Evolutionary conservation across 352 stramenopile species (phyloP), one percentile per base, ranked within the genome.

Genomic region (Globisporangium recalcitrans): DNA sequence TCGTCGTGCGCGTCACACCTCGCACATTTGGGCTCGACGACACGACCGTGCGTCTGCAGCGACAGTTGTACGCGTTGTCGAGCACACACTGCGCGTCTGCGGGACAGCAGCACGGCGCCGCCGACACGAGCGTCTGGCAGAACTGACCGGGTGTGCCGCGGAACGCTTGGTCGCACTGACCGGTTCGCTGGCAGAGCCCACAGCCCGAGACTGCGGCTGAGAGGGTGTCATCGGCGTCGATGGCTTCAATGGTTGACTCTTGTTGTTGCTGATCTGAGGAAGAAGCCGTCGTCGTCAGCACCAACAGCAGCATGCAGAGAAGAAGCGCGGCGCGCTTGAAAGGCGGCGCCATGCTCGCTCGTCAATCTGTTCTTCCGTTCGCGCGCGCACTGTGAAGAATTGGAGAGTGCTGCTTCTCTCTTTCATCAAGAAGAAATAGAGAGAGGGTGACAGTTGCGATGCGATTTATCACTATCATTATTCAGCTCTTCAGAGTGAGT

Each of bases 31-130:
- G 55, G 21, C 32, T 55, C n/a, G 24, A 48, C 5, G 16, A 46
- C 44, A 68, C 65, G 26, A 67, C 64, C 14, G 54, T 64, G 27
- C 68, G 63, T 13, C 72, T 76, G 36, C 82, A 91, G 34, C 82
- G 79, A 52, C 82, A 91, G 46, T 76, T 77, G 67, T 88, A 91
- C 14, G 60, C 65, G 53, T 66, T 88, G 38, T 69, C 65, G 16
- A 67, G 54, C 26, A 75, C 80, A 44, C 82, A 91, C 65, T 89
- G 75, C 9, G 82, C 71, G 58, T 82, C 69, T 4, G 21, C 24
- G 19, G 82, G 82, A 22, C 82, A 91, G 64, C 82, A 91, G 56
- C 82, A 91, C 21, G 82, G 79, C 14, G 72, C 67, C 3, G 77
- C 77, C 0, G 75, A 81, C 26, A 70, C 68, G 44, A 91, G 51